Evolutionary conservation across 768 basidiomycete species (phyloP).

Genomic region (Lactarius sp.): DNA sequence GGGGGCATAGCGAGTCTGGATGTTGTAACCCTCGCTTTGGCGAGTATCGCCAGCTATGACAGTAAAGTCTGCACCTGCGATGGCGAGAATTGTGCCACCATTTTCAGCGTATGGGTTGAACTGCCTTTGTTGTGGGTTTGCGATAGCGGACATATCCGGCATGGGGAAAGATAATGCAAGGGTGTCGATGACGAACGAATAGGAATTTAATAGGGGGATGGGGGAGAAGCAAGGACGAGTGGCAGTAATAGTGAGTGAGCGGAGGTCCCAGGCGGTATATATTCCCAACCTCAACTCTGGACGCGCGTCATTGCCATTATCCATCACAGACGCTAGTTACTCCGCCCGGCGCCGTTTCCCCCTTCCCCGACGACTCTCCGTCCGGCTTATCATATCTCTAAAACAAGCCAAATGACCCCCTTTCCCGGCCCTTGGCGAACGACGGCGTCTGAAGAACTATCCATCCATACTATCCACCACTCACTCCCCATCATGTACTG

Average conservation of each 20-base stretch:
- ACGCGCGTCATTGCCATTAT: constrained; percentile 19
- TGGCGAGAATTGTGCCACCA: constrained; percentile 93
- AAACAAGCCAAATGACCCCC: neutral
- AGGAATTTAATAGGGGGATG: neutral
- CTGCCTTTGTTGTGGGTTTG: constrained; percentile 45
- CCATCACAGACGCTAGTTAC: neutral
- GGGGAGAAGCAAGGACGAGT: neutral
- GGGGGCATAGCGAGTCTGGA: constrained; percentile 95
- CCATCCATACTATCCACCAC: neutral
- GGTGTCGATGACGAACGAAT: neutral
- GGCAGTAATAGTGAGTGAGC: neutral
- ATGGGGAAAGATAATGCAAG: constrained; percentile 3
- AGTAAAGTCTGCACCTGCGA: constrained; percentile 88
- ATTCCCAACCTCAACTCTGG: neutral
- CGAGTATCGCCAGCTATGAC: constrained; percentile 97
- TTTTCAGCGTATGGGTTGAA: constrained; percentile 93
- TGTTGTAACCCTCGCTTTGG: constrained; percentile 95
- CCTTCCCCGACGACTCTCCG: constrained; percentile 16
- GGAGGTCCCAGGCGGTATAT: constrained; percentile 4
- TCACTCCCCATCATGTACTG: too few species aligned
- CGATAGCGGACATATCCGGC: constrained; percentile 24
- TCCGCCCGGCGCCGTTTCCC: neutral
- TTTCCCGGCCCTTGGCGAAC: constrained; percentile 5
- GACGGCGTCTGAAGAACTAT: neutral
- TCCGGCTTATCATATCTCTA: constrained; percentile 10